Conservation (phyloP, 345 rosid species). For the Ricinus communis region DNA sequence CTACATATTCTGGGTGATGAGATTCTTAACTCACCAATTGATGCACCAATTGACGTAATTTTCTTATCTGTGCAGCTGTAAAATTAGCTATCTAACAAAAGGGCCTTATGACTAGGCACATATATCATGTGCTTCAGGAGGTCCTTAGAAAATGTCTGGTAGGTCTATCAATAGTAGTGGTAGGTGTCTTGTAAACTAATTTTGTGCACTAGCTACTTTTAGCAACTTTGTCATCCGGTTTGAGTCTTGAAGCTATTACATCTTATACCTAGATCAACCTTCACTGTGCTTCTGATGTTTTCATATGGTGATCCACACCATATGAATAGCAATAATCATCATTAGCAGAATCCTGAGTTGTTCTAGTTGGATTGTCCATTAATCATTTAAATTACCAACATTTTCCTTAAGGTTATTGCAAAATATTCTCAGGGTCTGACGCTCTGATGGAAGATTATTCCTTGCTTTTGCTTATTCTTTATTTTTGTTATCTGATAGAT, state of each 20-base stretch:
- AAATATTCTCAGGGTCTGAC: neutral
- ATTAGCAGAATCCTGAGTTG: neutral
- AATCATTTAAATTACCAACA: neutral
- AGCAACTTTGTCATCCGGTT: neutral
- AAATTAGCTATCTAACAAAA: neutral
- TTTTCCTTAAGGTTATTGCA: neutral
- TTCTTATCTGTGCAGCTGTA: neutral
- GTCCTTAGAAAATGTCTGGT: neutral
- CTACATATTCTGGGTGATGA: conserved; percentile 72
- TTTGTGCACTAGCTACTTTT: neutral
- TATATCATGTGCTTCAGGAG: neutral
- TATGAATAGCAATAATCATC: neutral
- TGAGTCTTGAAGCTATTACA: neutral
- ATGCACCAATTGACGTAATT: conserved; percentile 80
- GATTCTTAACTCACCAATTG: conserved; percentile 67
- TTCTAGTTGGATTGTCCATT: neutral
- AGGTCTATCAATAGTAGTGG: neutral
- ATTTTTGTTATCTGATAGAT: conserved; percentile 45
- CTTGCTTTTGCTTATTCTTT: neutral
- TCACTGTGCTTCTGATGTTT: neutral
- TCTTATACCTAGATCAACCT: neutral
- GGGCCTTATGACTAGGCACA: neutral
- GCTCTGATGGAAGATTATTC: neutral
- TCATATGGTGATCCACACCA: neutral
- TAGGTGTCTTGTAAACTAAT: neutral